Evolutionary conservation across 2,329 filamentous ascomycete species (phyloP).

Genomic region (Onygenales sp.): DNA sequence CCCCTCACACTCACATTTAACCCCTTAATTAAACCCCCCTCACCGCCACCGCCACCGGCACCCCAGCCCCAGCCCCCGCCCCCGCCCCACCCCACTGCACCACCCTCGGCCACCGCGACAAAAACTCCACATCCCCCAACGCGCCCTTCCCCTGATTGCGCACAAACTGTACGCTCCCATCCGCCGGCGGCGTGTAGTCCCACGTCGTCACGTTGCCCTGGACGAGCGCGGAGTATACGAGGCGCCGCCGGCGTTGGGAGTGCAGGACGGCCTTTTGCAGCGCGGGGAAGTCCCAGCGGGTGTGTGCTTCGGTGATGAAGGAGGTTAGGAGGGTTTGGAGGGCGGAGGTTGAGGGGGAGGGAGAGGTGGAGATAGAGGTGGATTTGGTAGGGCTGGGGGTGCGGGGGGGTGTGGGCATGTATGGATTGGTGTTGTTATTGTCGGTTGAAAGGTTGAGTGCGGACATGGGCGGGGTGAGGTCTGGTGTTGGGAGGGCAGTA

Average conservation of each 20-base stretch:
- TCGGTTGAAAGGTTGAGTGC: slow-evolving; percentile 17
- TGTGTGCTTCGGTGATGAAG: slow-evolving; percentile 64
- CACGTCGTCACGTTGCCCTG: slow-evolving; percentile 68
- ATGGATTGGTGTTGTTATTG: slow-evolving; percentile 4
- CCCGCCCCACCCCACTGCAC: slow-evolving; percentile 2
- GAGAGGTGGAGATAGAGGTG: slow-evolving; percentile 21
- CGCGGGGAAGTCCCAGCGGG: slow-evolving; percentile 69
- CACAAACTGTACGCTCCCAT: slow-evolving; percentile 58
- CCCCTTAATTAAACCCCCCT: no score
- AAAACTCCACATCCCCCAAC: slow-evolving; percentile 31
- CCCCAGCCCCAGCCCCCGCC: slow-evolving; percentile 7
- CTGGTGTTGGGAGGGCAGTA: slow-evolving; percentile 22
- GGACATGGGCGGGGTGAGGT: slow-evolving; percentile 21
- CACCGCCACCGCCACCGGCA: slow-evolving; percentile 1
- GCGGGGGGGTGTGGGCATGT: slow-evolving; percentile 26
- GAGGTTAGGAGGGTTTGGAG: slow-evolving; percentile 45
- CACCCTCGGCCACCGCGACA: slow-evolving; percentile 33
- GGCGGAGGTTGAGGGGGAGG: slow-evolving; percentile 19
- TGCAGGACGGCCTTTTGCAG: slow-evolving; percentile 66
- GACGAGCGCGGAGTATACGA: slow-evolving; percentile 73
- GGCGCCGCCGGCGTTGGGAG: slow-evolving; percentile 67
- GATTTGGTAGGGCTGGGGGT: slow-evolving; percentile 30
- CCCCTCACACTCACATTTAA: neutral
- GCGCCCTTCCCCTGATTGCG: slow-evolving; percentile 43
- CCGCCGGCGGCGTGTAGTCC: slow-evolving; percentile 65